These are phyloP conservation scores for Thyridium curvatum DNA, from an alignment of 2,329 filamentous ascomycete species.

Conservation along the genomic window DNA sequence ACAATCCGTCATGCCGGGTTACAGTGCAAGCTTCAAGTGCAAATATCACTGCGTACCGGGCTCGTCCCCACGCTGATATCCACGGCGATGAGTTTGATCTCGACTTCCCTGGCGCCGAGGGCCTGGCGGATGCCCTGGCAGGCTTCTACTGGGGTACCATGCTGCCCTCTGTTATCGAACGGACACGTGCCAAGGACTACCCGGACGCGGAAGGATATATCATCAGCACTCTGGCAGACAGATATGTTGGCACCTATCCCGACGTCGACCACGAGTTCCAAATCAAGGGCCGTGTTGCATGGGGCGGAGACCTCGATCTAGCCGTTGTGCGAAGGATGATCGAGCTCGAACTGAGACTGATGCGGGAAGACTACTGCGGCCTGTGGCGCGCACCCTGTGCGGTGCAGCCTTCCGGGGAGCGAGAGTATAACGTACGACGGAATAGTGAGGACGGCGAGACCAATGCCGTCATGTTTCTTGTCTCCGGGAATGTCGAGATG, in stretches of 20 bases:
- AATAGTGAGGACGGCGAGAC: constrained; percentile 5
- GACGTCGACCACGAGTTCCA: constrained; percentile 10
- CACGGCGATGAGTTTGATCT: constrained; percentile 4
- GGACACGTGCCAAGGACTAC: constrained; percentile 4
- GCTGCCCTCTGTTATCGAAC: constrained; percentile 7
- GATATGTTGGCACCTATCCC: constrained; percentile 9
- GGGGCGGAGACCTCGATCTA: constrained; percentile 5
- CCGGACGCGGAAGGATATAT: constrained; percentile 6
- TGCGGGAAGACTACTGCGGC: constrained; percentile 7
- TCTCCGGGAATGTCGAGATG: constrained; percentile 8
- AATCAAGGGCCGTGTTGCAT: constrained; percentile 6
- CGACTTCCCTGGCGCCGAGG: constrained; percentile 2
- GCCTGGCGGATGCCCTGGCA: constrained; percentile 5
- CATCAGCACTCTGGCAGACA: constrained; percentile 8
- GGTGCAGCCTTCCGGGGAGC: constrained; percentile 5
- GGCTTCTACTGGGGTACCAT: constrained; percentile 9
- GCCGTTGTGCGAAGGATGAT: constrained; percentile 8
- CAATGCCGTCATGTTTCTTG: constrained; percentile 9
- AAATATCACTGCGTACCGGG: not conserved
- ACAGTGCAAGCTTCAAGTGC: not conserved
- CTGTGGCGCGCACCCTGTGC: constrained; percentile 9
- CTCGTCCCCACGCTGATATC: constrained; percentile 7
- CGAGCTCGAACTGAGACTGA: constrained; percentile 7
- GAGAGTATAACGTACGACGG: constrained; percentile 9
- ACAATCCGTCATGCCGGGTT: not conserved